These are phyloP conservation scores for Centaurea solstitialis DNA, from an alignment of 129 eudicot species.

Conservation along the genomic window DNA sequence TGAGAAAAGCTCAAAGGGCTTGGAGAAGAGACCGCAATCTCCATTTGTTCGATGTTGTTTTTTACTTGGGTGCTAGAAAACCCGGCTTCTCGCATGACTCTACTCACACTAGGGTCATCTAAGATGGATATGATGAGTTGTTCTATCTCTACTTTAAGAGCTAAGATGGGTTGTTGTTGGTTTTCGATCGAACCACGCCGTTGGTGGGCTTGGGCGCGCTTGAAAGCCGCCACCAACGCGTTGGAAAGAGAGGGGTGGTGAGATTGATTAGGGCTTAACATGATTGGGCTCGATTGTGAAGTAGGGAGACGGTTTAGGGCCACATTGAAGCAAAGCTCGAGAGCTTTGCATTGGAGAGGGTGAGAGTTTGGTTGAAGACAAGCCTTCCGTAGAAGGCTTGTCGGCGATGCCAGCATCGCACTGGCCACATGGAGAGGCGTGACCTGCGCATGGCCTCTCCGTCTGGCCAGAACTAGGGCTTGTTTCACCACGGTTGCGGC, in stretches of 20 bases:
- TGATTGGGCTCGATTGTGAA: conserved; percentile 52
- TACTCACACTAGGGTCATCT: conserved; percentile 95
- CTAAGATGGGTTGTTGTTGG: conserved; percentile 84
- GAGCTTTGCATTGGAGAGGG: conserved; percentile 88
- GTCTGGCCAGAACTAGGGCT: conserved; percentile 66
- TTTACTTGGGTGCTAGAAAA: conserved; percentile 85
- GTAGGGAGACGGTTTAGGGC: conserved; percentile 86
- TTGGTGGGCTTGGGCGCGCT: conserved; percentile 92
- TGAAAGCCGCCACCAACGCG: conserved; percentile 89
- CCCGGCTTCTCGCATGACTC: conserved; percentile 97
- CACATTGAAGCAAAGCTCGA: conserved; percentile 90
- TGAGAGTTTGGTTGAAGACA: conserved; percentile 81
- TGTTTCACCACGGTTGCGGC: conserved; percentile 70
- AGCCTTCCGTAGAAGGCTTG: conserved; percentile 58
- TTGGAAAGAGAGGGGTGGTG: conserved; percentile 81
- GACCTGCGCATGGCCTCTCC: conserved; percentile 87
- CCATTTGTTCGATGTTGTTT: conserved; percentile 70
- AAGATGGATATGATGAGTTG: conserved; percentile 79
- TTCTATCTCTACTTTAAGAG: conserved; percentile 78
- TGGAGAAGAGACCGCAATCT: conserved; percentile 40
- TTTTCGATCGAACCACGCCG: conserved; percentile 80
- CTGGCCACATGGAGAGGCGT: conserved; percentile 89
- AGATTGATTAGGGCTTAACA: conserved; percentile 53
- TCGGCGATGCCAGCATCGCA: conserved; percentile 70
- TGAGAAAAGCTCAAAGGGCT: conserved; percentile 40